phyloP scores from a whole-genome alignment of 2,329 filamentous ascomycete genomes.

The Magnaporthales sp. region DNA sequence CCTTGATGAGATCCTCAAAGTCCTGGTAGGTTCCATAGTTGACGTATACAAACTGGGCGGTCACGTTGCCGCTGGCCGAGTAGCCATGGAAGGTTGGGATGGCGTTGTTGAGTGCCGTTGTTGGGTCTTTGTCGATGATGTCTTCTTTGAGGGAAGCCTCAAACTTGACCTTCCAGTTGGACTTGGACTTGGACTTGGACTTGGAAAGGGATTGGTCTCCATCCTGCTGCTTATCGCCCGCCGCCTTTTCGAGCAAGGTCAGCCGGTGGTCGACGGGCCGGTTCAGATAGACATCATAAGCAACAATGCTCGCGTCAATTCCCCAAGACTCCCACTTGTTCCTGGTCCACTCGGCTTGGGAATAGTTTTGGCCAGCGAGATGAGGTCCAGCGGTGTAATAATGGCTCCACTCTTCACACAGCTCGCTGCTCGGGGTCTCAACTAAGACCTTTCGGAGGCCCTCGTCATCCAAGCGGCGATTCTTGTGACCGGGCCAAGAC shows the following conservation, averaged over 20 bases:
- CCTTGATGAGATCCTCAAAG: constrained; percentile 69
- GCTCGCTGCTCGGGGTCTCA: constrained; percentile 46
- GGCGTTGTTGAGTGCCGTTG: constrained; percentile 60
- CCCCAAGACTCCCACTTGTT: constrained; percentile 67
- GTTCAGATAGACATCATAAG: constrained; percentile 73
- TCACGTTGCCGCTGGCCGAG: constrained; percentile 86
- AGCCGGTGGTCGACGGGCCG: constrained; percentile 65
- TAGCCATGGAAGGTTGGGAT: constrained; percentile 94
- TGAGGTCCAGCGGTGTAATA: constrained; percentile 74
- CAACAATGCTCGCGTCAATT: constrained; percentile 51
- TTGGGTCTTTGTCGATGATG: constrained; percentile 73
- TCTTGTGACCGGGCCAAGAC: constrained; percentile 19
- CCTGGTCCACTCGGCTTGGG: constrained; percentile 64
- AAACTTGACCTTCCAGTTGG: constrained; percentile 56
- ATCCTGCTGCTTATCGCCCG: not conserved
- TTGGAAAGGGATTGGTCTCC: not conserved
- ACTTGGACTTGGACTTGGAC: constrained; percentile 16
- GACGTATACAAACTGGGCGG: constrained; percentile 75
- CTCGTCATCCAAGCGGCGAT: constrained; percentile 30
- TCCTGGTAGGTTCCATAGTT: constrained; percentile 87
- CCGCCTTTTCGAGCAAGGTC: constrained; percentile 46
- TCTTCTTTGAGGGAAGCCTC: constrained; percentile 80
- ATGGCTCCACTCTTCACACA: constrained; percentile 61
- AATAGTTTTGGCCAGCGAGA: constrained; percentile 68
- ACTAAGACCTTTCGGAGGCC: constrained; percentile 49